A percentile compares a stretch with the other conserved stretches of the same genome.
Conservation (phyloP, 1,284 basidiomycete genomes). For the Rhodotorula sp. region DNA sequence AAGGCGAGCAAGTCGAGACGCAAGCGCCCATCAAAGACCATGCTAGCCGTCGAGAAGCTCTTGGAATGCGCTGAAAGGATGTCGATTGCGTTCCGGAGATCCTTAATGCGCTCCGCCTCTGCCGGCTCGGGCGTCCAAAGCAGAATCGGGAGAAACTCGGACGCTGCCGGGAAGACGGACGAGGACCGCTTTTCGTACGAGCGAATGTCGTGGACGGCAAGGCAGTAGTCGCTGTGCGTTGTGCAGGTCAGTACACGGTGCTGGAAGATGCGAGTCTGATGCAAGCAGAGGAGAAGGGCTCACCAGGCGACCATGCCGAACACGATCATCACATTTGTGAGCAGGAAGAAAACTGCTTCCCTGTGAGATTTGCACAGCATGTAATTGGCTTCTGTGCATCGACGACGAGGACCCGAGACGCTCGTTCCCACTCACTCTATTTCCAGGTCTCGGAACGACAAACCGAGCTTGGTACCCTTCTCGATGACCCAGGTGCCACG, state of each 20-base stretch:
- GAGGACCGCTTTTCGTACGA: slow-evolving; percentile 13
- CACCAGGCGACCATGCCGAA: slow-evolving; percentile 43
- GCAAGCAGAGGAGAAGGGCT: not conserved
- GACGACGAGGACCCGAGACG: not conserved
- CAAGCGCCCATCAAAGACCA: slow-evolving; percentile 40
- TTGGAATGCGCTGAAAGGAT: slow-evolving; percentile 39
- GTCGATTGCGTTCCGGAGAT: slow-evolving; percentile 33
- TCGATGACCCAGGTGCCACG: slow-evolving; percentile 47
- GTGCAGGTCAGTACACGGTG: not conserved
- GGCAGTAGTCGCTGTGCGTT: slow-evolving; percentile 27
- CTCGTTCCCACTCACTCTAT: slow-evolving; percentile 35
- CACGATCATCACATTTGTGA: slow-evolving; percentile 46
- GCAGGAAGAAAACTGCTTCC: slow-evolving; percentile 47
- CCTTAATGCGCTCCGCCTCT: slow-evolving; percentile 24
- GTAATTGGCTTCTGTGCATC: not conserved
- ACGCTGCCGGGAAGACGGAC: slow-evolving; percentile 17
- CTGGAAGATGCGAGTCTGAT: not conserved
- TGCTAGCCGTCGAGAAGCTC: slow-evolving; percentile 43
- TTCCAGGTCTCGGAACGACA: slow-evolving; percentile 41
- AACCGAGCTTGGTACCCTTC: slow-evolving; percentile 43
- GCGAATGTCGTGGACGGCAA: slow-evolving; percentile 28
- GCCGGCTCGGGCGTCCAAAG: slow-evolving; percentile 12
- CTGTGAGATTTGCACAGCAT: slow-evolving; percentile 14
- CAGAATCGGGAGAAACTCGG: slow-evolving; percentile 21
- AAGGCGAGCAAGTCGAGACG: slow-evolving; percentile 38